A percentile compares a stretch with the other conserved stretches of the same genome.
Conservation (phyloP, 495 filamentous ascomycete species). For the Hypoxylon cercidicola region DNA sequence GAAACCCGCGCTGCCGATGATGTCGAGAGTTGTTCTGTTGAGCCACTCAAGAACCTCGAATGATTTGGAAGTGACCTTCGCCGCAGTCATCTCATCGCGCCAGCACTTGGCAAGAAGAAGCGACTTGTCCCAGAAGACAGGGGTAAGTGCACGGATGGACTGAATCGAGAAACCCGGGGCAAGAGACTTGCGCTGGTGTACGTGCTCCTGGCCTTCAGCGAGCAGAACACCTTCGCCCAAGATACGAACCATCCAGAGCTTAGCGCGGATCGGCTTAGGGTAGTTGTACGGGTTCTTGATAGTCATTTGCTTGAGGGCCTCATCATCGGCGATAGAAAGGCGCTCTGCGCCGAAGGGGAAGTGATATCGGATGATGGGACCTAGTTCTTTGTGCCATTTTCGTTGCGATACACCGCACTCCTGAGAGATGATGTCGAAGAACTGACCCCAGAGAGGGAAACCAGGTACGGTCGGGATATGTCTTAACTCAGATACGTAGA, state of each 20-base stretch:
- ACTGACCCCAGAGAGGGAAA: constrained; percentile 56
- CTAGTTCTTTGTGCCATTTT: constrained; percentile 54
- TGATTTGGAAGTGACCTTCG: constrained; percentile 38
- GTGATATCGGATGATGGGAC: constrained; percentile 57
- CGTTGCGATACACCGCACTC: constrained; percentile 55
- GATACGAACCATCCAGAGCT: constrained; percentile 62
- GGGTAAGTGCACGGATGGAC: constrained; percentile 57
- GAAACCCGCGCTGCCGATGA: constrained; percentile 63
- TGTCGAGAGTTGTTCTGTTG: constrained; percentile 61
- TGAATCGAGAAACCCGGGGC: constrained; percentile 58
- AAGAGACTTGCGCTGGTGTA: constrained; percentile 59
- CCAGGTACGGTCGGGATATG: constrained; percentile 56
- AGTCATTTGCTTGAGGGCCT: constrained; percentile 60
- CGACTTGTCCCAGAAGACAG: constrained; percentile 62
- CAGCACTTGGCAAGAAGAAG: constrained; percentile 56
- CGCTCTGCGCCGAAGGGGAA: constrained; percentile 58
- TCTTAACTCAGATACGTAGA: constrained; percentile 55
- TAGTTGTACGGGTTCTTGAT: constrained; percentile 65
- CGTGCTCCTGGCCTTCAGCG: constrained; percentile 57
- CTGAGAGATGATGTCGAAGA: constrained; percentile 51
- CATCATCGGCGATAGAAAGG: constrained; percentile 56
- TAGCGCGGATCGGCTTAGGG: constrained; percentile 60
- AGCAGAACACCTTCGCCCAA: constrained; percentile 60
- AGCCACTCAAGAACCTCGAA: constrained; percentile 61
- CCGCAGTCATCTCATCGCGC: constrained; percentile 49